Conservation (phyloP, 78 protist genomes). For the Tieghemostelium lacteum region DNA sequence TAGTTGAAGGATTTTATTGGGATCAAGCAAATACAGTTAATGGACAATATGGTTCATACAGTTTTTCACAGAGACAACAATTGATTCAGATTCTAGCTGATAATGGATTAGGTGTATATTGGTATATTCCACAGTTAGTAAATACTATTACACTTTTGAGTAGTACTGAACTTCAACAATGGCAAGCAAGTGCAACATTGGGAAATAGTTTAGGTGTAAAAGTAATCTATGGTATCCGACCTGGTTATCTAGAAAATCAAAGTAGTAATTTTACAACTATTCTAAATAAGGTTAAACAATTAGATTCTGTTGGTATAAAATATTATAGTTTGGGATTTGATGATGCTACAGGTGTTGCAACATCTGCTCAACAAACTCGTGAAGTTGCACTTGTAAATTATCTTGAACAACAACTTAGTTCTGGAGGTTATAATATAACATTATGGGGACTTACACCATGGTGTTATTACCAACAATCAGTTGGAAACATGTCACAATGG, state of each 20-base stretch:
- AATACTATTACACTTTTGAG: constrained; percentile 19
- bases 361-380: constrained; percentile 6
- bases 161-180: not conserved
- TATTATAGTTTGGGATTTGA: constrained; percentile 45
- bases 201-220: constrained; percentile 1
- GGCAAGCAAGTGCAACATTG: not conserved
- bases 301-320: constrained; percentile 4
- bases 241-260: constrained; percentile 43
- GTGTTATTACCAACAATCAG: constrained; percentile 7
- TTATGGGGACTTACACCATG: constrained; percentile 11
- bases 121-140: constrained; percentile 29
- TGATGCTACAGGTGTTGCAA: constrained; percentile 60
- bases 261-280: not conserved
- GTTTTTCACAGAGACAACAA: constrained; percentile 1
- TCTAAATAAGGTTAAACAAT: not conserved
- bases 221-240: constrained; percentile 25
- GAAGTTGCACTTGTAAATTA: not conserved
- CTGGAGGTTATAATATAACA: not conserved
- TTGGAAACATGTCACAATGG: constrained; percentile 2
- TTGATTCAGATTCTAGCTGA: constrained; percentile 15
- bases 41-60: constrained; percentile 39
- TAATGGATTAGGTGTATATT: constrained; percentile 41
- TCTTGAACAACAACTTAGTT: no score
- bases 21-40: constrained; percentile 6
- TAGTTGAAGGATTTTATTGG: constrained; percentile 47